Base-by-base conservation (phyloP, 2,329 filamentous ascomycete species). In the Penicillium sp. region DNA sequence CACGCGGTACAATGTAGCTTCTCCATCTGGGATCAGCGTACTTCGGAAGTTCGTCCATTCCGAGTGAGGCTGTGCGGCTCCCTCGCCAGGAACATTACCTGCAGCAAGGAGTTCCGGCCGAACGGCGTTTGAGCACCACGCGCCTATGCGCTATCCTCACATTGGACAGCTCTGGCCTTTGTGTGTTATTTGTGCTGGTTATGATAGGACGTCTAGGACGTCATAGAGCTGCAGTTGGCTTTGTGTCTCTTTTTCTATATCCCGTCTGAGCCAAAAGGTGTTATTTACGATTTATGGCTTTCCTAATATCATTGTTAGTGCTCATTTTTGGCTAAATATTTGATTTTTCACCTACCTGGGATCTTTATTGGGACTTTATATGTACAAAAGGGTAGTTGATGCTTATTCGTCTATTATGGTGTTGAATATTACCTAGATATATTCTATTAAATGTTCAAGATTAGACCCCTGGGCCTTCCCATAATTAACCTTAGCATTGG, bases 111-210 rank as follows among this genome's bases (percentile, higher is more conserved):
- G 39, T 32, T n/a, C 15, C 24, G 9, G 22, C 21, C 12, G 21
- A 6, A n/a, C n/a, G n/a, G 17, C 17, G 3, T 31, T 10, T 21
- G 21, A 34, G 12, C 33, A 9, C 29, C 29, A 45, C 8, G 22
- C 42, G 15, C 43, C 29, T 21, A 43, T 45, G 43, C 42, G 33
- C 13, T 15, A 39, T 40, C 35, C 43, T 55, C 45, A 37, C 45
- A 26, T 51, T 28, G 1, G 6, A 33, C 7, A 28, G 4, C 19
- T 34, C 42, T 21, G 7, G 10, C 3, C 10, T 19, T 35, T 15
- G 8, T 1, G 17, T 19, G 10, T 17, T 13, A 10, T 19, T 29
- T 19, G 2, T 41, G 10, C 10, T 28, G 6, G 12, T n/a, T n/a
- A n/a, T n/a, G n/a, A 29, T 28, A 19, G 29, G n/a, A 15, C 17